phyloP scores from a whole-genome alignment of 169 alveolate genomes.

The Amoebophrya sp. region DNA sequence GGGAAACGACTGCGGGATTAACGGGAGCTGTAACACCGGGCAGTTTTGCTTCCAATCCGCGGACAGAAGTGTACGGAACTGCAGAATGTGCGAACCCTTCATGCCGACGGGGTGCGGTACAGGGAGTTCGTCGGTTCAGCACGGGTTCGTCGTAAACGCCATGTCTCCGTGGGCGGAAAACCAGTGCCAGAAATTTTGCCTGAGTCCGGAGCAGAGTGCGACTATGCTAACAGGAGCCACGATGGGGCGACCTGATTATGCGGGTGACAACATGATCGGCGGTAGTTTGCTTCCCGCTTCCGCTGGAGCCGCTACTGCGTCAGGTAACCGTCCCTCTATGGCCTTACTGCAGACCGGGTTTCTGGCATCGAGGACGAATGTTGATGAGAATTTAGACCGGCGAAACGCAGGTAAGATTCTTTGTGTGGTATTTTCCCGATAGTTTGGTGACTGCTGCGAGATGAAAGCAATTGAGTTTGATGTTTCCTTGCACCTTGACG shows the following conservation, averaged over 20 bases:
- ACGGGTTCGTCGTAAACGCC: not conserved
- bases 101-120: not conserved
- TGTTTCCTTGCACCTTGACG: no score
- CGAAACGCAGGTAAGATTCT: no score
- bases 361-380: no score
- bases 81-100: not conserved
- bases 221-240: not conserved
- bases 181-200: not conserved
- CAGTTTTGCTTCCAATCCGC: not conserved
- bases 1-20: not conserved
- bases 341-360: no score
- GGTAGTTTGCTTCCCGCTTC: not conserved
- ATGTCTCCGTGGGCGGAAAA: not conserved
- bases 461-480: no score
- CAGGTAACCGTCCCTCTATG: no score
- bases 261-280: not conserved
- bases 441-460: no score
- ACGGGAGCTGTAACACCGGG: not conserved
- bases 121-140: not conserved
- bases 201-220: not conserved
- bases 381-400: no score
- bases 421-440: no score
- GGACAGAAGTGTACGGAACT: not conserved
- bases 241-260: not conserved
- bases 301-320: not conserved